A percentile compares a stretch with the other conserved stretches of the same genome.
phyloP scores from a whole-genome alignment of 2,329 filamentous ascomycete genomes.

The Fusarium torulosum region DNA sequence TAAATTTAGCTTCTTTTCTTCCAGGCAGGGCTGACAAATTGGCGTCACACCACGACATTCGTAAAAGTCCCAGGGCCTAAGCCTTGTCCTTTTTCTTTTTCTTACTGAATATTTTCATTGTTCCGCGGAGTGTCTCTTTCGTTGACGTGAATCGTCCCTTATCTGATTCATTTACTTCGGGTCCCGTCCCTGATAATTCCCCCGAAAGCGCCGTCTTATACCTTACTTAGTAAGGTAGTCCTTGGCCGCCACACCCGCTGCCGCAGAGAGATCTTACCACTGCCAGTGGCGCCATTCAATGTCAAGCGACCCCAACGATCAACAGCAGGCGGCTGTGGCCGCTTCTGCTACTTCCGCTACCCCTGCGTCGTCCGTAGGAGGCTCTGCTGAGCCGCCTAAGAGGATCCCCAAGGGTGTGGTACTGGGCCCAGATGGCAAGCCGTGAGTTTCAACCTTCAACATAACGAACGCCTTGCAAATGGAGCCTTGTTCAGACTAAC shows the following conservation, averaged over 20 bases:
- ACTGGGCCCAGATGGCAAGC: constrained; percentile 84
- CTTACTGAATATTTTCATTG: constrained; percentile 7
- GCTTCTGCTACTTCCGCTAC: constrained; percentile 36
- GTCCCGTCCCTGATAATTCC: constrained; percentile 8
- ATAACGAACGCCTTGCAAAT: constrained; percentile 21
- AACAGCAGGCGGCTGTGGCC: constrained; percentile 41
- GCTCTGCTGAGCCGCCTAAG: constrained; percentile 57
- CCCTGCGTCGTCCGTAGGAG: constrained; percentile 24
- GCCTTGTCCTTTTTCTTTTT: constrained; percentile 7
- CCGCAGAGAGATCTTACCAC: constrained; percentile 14
- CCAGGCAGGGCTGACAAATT: constrained; percentile 44
- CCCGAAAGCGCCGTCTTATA: constrained; percentile 13
- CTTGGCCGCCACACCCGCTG: constrained; percentile 16
- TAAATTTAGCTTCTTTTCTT: constrained; percentile 10
- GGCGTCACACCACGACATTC: constrained; percentile 37
- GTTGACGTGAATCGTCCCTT: background rate
- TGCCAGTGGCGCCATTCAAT: constrained; percentile 38
- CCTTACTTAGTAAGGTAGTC: constrained; percentile 12
- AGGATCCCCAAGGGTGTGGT: constrained; percentile 78
- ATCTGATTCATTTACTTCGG: constrained; percentile 1
- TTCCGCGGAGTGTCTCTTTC: background rate
- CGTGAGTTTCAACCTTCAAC: constrained; percentile 66
- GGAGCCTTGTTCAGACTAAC: constrained; percentile 32
- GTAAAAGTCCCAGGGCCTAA: constrained; percentile 12
- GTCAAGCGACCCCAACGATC: constrained; percentile 48